Percentiles rank a stretch among this genome's conserved stretches.
phyloP scores from a whole-genome alignment of 2,329 filamentous ascomycete genomes.

The Arthrinium phaeospermum region DNA sequence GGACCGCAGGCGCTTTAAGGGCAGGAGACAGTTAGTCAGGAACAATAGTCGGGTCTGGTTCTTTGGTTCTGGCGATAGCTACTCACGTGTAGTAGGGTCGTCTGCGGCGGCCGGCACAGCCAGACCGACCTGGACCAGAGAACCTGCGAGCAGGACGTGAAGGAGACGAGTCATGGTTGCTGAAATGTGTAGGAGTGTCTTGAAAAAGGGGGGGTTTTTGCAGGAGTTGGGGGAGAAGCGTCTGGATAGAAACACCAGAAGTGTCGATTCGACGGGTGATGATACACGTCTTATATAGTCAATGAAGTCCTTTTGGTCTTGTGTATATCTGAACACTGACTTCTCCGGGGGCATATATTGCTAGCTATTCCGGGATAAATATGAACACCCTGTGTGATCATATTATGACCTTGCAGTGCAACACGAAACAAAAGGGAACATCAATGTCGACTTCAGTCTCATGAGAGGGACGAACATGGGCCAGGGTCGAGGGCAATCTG shows the following conservation, averaged over 20 bases:
- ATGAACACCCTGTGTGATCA: background rate
- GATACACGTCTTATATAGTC: background rate
- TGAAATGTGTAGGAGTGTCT: background rate
- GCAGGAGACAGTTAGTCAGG: background rate
- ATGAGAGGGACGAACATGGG: background rate
- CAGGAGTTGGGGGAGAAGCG: background rate
- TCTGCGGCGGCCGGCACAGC: background rate
- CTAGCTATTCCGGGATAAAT: background rate
- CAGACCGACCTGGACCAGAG: conserved; percentile 17
- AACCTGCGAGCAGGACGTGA: conserved; percentile 19
- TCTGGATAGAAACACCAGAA: background rate
- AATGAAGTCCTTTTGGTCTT: no score
- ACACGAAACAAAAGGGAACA: background rate
- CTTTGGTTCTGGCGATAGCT: background rate
- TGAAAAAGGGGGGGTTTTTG: background rate
- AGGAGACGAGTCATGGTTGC: conserved; percentile 22
- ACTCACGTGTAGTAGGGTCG: background rate
- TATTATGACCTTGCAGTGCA: background rate
- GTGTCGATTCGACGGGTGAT: background rate
- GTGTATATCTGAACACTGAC: no score
- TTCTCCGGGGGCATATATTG: no score
- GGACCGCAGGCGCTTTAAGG: background rate
- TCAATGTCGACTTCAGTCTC: background rate
- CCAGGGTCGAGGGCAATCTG: background rate
- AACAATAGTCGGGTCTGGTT: rapidly evolving